A percentile compares a stretch with the other conserved stretches of the same genome.
Conservation (phyloP, 371 early-diverging fungal genomes). For the Syncephalis fuscata region DNA sequence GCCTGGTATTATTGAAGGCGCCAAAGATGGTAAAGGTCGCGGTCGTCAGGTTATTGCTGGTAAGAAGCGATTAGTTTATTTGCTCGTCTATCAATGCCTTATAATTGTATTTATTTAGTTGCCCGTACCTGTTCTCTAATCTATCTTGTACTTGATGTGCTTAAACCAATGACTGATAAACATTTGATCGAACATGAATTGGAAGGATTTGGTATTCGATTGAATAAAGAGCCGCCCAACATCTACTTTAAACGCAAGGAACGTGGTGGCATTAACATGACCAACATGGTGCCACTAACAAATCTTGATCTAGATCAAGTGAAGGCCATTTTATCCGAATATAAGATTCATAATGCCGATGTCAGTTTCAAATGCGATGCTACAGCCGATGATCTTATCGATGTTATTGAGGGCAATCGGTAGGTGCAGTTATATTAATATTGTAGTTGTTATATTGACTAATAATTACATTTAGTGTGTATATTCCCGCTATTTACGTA, state of each 20-base stretch:
- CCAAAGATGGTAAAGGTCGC: slow-evolving; percentile 98
- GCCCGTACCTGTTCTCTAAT: slow-evolving; percentile 92
- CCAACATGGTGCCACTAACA: slow-evolving; percentile 72
- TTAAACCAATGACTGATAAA: slow-evolving; percentile 90
- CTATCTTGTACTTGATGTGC: slow-evolving; percentile 90
- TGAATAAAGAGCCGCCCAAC: slow-evolving; percentile 94
- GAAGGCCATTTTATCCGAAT: slow-evolving; percentile 80
- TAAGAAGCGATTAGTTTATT: no score
- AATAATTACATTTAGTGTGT: slow-evolving; percentile 18
- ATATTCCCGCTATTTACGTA: slow-evolving; percentile 79
- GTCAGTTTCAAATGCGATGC: slow-evolving; percentile 76
- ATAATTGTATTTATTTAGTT: slow-evolving; percentile 18
- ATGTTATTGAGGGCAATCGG: slow-evolving; percentile 81
- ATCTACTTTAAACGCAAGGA: slow-evolving; percentile 90
- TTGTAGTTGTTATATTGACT: no score
- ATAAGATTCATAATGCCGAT: slow-evolving; percentile 88
- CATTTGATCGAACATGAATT: slow-evolving; percentile 93
- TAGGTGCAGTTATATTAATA: no score
- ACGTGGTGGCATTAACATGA: slow-evolving; percentile 85
- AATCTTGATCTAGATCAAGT: slow-evolving; percentile 72
- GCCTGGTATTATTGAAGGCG: slow-evolving; percentile 96
- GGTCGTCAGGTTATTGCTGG: slow-evolving; percentile 84
- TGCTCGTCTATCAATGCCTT: not conserved
- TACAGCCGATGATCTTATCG: slow-evolving; percentile 89
- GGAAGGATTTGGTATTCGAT: slow-evolving; percentile 96